These are phyloP conservation scores for Epichloe uncinata DNA, from an alignment of 2,329 filamentous ascomycete genomes.

Conservation along the genomic window DNA sequence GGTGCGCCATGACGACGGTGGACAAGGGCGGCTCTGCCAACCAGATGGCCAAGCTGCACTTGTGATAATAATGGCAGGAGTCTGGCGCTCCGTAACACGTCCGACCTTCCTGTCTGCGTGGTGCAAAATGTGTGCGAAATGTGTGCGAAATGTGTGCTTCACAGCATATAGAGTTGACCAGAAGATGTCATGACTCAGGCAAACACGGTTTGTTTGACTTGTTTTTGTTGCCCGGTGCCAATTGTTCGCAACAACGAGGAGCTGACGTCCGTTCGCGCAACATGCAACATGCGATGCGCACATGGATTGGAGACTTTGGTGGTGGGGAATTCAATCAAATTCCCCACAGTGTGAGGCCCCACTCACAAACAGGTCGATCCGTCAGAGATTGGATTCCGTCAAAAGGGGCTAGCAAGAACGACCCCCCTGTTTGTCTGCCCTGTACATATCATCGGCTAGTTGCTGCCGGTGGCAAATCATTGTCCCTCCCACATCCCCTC, in stretches of 20 bases:
- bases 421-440: neutral
- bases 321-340: constrained; percentile 1
- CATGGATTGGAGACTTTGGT: neutral
- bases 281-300: too few relatives aligned
- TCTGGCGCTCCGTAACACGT: too few relatives aligned
- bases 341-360: neutral
- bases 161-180: too few relatives aligned
- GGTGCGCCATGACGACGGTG: too few relatives aligned
- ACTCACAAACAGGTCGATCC: neutral
- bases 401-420: neutral
- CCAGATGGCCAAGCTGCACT: neutral
- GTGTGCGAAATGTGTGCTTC: neutral
- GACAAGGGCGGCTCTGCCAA: neutral
- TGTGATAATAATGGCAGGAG: neutral
- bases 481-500: too few relatives aligned
- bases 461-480: too few relatives aligned
- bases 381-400: neutral
- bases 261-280: neutral
- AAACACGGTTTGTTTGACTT: neutral
- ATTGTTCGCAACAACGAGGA: neutral
- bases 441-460: too few relatives aligned
- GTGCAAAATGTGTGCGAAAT: neutral
- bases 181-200: neutral
- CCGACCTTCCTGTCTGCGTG: neutral
- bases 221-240: too few relatives aligned